Evolutionary conservation across 495 filamentous ascomycete species (phyloP).

Genomic region (Hyaloscypha finlandica): DNA sequence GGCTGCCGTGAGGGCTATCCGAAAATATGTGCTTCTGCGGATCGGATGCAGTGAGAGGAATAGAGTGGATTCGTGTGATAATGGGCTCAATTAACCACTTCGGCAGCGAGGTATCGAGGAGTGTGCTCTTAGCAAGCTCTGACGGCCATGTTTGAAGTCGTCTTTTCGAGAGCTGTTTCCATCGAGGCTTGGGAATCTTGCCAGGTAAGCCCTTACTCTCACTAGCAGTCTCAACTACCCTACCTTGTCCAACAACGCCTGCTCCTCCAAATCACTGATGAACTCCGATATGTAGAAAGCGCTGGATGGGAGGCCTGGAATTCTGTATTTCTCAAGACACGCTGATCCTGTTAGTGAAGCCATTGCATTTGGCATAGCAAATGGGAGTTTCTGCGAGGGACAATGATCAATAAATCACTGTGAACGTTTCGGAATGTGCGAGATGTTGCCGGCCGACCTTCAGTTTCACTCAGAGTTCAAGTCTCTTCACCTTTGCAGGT

Average conservation of each 20-base stretch:
- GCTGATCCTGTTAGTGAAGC: constrained; percentile 14
- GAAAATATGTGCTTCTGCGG: constrained; percentile 58
- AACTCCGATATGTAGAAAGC: constrained; percentile 91
- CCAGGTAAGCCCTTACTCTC: constrained; percentile 13
- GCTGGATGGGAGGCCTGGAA: constrained; percentile 60
- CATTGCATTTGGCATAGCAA: constrained; percentile 6
- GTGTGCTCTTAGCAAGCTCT: constrained; percentile 66
- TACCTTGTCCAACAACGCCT: constrained; percentile 68
- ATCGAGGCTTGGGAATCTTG: constrained; percentile 71
- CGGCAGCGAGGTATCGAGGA: constrained; percentile 77
- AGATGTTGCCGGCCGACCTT: neutral
- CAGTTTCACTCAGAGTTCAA: neutral
- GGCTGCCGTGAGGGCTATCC: constrained; percentile 67
- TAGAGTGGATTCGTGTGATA: constrained; percentile 62
- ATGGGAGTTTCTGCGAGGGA: neutral
- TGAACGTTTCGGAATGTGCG: neutral
- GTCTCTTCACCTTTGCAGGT: neutral
- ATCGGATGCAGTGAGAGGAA: constrained; percentile 38
- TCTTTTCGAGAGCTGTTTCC: constrained; percentile 82
- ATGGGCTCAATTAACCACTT: constrained; percentile 74
- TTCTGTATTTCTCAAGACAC: constrained; percentile 53
- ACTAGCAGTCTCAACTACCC: constrained; percentile 7
- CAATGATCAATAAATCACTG: neutral
- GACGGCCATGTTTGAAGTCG: constrained; percentile 91
- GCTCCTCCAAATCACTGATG: constrained; percentile 76